A percentile compares a stretch with the other conserved stretches of the same genome.
These are phyloP conservation scores for Tetrastigma voinierianum DNA, from an alignment of 164 flowering plant species.

Conservation along the genomic window DNA sequence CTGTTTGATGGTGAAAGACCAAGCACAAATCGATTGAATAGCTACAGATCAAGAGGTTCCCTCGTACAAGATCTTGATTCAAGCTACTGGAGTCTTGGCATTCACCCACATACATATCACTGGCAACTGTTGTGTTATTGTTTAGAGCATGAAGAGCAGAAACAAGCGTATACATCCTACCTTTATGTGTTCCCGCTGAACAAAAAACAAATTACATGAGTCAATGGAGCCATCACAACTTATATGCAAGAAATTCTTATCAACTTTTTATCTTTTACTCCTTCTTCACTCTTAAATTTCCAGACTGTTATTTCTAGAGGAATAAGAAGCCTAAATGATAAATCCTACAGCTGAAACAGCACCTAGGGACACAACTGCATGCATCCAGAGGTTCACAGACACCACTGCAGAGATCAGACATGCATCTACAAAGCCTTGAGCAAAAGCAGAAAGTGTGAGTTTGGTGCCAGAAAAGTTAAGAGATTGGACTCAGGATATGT, in stretches of 20 bases:
- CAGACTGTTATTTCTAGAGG: too few species aligned
- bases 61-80: slow-evolving; percentile 52
- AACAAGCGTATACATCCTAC: slow-evolving; percentile 57
- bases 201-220: slow-evolving; percentile 2
- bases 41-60: slow-evolving; percentile 90
- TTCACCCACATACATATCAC: slow-evolving; percentile 78
- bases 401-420: not conserved
- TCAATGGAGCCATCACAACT: not conserved
- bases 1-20: slow-evolving; percentile 79
- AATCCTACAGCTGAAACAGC: too few species aligned
- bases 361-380: not conserved
- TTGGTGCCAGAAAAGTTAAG: not conserved
- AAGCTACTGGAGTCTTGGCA: slow-evolving; percentile 83
- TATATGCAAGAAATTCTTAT: not conserved
- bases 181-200: slow-evolving; percentile 74
- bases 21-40: slow-evolving; percentile 93
- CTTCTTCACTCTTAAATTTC: too few species aligned
- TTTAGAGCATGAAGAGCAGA: slow-evolving; percentile 74
- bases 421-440: not conserved
- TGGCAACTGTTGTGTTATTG: slow-evolving; percentile 45
- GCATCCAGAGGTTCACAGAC: not conserved
- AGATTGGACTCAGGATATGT: too few species aligned
- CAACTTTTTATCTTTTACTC: not conserved
- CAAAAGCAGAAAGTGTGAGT: not conserved
- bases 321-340: too few species aligned